Evolutionary conservation across 495 filamentous ascomycete species (phyloP).

Genomic region (Cudoniella acicularis): DNA sequence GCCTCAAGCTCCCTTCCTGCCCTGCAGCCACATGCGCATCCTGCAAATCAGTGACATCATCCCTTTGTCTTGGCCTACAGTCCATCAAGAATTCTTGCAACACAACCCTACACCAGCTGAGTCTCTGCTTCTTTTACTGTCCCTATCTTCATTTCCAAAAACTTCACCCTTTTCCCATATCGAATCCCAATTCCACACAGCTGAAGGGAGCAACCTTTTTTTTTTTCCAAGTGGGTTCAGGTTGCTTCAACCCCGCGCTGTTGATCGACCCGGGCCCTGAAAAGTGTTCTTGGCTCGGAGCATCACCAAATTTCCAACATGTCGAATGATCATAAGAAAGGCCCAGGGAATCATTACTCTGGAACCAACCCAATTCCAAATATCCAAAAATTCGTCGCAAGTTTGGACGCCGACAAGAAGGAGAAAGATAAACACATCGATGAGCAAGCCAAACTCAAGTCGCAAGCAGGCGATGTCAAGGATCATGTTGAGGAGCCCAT

Average conservation of each 20-base stretch:
- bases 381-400: slow-evolving; percentile 76
- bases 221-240: not conserved
- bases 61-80: not conserved
- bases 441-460: slow-evolving; percentile 39
- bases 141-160: not conserved
- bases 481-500: slow-evolving; percentile 38
- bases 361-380: slow-evolving; percentile 78
- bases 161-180: not conserved
- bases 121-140: not conserved
- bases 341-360: slow-evolving; percentile 52
- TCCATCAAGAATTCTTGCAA: not conserved
- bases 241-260: not conserved
- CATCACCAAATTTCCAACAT: slow-evolving; percentile 6
- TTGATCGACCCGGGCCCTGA: not conserved
- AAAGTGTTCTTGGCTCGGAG: not conserved
- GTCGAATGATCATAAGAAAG: slow-evolving; percentile 18
- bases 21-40: not conserved
- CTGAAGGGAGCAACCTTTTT: too few relatives aligned
- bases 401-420: slow-evolving; percentile 73
- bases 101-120: not conserved
- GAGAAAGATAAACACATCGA: slow-evolving; percentile 68
- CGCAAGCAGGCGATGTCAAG: slow-evolving; percentile 31
- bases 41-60: not conserved
- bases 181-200: too few relatives aligned
- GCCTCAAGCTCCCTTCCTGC: not conserved